phyloP scores from a whole-genome alignment of 176 grass and related monocot genomes.

The Areca catechu region DNA sequence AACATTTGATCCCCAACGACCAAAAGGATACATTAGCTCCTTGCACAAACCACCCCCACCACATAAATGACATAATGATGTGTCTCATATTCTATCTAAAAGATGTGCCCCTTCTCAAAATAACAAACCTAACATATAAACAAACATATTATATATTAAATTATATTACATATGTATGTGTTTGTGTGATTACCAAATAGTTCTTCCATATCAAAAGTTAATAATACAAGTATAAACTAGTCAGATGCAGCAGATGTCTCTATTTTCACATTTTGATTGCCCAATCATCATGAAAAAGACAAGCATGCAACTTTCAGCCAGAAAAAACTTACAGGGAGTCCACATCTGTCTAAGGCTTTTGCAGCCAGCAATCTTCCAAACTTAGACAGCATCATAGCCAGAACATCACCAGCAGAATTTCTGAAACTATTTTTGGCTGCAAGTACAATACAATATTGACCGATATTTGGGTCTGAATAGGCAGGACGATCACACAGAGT shows the following conservation, averaged over 20 bases:
- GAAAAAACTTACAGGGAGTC: constrained; percentile 79
- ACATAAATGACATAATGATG: too few relatives aligned
- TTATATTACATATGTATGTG: too few relatives aligned
- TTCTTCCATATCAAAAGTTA: too few relatives aligned
- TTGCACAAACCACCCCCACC: too few relatives aligned
- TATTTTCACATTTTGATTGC: not conserved
- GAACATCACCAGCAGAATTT: constrained; percentile 67
- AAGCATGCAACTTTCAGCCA: not conserved
- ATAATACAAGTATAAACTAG: not conserved
- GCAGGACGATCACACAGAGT: constrained; percentile 22
- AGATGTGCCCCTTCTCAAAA: too few relatives aligned
- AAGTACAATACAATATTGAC: constrained; percentile 69
- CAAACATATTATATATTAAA: too few relatives aligned
- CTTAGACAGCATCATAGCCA: constrained; percentile 58
- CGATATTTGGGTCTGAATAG: constrained; percentile 63
- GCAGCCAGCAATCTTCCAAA: constrained; percentile 47
- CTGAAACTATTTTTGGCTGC: constrained; percentile 66
- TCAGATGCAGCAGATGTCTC: not conserved
- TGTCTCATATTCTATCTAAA: too few relatives aligned
- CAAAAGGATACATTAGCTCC: too few relatives aligned
- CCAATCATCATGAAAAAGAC: constrained; percentile 1
- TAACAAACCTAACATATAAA: too few relatives aligned
- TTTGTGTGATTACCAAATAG: too few relatives aligned
- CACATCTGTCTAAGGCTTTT: constrained; percentile 65
- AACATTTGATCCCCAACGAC: too few relatives aligned